Evolutionary conservation across 2,329 filamentous ascomycete genomes (phyloP).

Genomic region (Microsporum ferrugineum): DNA sequence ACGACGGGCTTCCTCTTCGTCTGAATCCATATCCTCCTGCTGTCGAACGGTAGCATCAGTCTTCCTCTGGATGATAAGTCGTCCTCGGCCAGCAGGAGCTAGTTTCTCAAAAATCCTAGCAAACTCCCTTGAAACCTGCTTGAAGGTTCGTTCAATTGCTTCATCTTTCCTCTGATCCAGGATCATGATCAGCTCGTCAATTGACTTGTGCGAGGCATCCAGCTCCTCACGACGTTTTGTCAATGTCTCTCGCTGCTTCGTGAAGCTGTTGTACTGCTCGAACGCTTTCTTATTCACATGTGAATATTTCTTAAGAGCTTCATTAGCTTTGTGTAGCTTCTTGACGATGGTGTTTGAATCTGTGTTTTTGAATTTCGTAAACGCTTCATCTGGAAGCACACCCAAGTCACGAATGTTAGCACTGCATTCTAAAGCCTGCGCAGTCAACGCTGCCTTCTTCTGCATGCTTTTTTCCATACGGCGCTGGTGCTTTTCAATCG

Average conservation of each 20-base stretch:
- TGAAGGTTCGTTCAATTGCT: constrained; percentile 95
- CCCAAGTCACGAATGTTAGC: constrained; percentile 88
- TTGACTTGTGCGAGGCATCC: constrained; percentile 72
- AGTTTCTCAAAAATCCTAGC: constrained; percentile 86
- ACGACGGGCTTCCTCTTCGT: constrained; percentile 47
- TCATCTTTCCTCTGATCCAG: constrained; percentile 94
- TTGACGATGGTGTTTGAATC: constrained; percentile 62
- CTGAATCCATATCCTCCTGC: constrained; percentile 56
- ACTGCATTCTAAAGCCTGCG: constrained; percentile 67
- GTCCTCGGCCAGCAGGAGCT: constrained; percentile 83
- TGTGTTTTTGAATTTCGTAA: constrained; percentile 78
- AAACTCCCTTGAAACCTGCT: constrained; percentile 91
- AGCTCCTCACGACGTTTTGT: constrained; percentile 77
- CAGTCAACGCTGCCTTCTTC: constrained; percentile 67
- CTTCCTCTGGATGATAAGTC: constrained; percentile 84
- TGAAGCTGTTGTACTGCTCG: constrained; percentile 97
- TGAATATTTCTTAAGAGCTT: constrained; percentile 88
- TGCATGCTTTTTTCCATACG: constrained; percentile 84
- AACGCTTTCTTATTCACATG: constrained; percentile 99
- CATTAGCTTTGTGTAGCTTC: constrained; percentile 80
- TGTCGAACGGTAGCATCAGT: constrained; percentile 55
- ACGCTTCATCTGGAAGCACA: constrained; percentile 84
- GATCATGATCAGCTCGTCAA: constrained; percentile 82
- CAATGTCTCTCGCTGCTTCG: constrained; percentile 76
- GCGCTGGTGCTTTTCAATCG: constrained; percentile 78